A percentile compares a stretch with the other conserved stretches of the same genome.
phyloP scores from a whole-genome alignment of 345 rosid species.

The Conringia planisiliqua region DNA sequence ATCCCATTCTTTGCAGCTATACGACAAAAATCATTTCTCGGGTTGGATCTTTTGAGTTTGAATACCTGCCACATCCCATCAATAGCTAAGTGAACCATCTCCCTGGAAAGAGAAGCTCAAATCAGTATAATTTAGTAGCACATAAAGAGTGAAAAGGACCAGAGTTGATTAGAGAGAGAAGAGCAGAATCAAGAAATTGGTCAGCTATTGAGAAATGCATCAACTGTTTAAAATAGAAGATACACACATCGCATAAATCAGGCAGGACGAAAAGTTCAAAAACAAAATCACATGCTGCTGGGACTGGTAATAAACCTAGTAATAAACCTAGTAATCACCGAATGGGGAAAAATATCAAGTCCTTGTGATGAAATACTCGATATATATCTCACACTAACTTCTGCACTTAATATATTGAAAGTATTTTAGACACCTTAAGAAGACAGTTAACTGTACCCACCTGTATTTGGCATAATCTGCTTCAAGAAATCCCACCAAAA shows the following conservation, averaged over 20 bases:
- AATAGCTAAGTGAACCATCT: constrained; percentile 98
- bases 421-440: not conserved
- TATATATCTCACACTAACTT: not conserved
- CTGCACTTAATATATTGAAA: not conserved
- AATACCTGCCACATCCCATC: constrained; percentile 99
- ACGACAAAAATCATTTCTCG: constrained; percentile 90
- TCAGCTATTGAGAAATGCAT: not conserved
- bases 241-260: not conserved
- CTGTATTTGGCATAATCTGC: constrained; percentile 94
- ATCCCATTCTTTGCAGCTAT: constrained; percentile 96
- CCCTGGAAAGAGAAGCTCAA: constrained; percentile 54
- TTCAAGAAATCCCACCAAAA: constrained; percentile 92
- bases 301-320: not conserved
- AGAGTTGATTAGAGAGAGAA: not conserved
- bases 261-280: not conserved
- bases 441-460: constrained; percentile 35
- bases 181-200: constrained; percentile 3
- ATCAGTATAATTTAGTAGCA: constrained; percentile 29
- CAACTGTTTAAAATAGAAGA: not conserved
- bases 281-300: not conserved
- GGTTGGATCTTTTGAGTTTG: constrained; percentile 90
- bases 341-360: not conserved
- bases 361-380: not conserved
- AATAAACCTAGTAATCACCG: not conserved
- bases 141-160: not conserved